Evolutionary conservation across 2,329 filamentous ascomycete species (phyloP), one percentile per base, ranked within the genome.

Genomic region (Sclerotinia minor): DNA sequence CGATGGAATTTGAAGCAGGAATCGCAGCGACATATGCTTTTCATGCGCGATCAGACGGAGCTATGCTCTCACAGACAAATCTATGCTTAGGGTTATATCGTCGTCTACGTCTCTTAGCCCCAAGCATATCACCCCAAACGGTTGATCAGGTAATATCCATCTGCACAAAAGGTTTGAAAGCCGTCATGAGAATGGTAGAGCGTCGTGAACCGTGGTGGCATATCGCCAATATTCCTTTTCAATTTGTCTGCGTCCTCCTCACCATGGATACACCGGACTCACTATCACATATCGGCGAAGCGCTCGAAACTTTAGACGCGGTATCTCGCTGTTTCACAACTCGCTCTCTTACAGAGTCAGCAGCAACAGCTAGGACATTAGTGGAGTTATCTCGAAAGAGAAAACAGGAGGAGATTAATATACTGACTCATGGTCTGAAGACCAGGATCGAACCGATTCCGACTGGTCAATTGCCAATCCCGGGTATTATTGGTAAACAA

Each of bases 141-240:
- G 45, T 66, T 7, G 15, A 59, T 41, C 64, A 60, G 32, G 64
- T 66, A 13, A 60, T 66, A 38, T 38, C 44, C 9, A 9, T 60
- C 15, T 32, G 64, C 17, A 13, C n/a, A 2, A 52, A 47, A 19
- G 71, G 70, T 38, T 57, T 73, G 15, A 68, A 71, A 50, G 71
- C 58, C 11, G 69, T 67, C 0, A 70, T 55, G 29, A 70, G 65
- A 41, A 68, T 75, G 29, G 58, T 50, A 9, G 68, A 17, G 5
- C 57, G 64, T 64, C 49, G 55, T 2, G 68, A 72, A 9, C 69
- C 69, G 13, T 75, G 72, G 73, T 75, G 72, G 72, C 71, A 71
- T 60, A 53, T 73, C 7, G 67, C 72, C 13, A 63, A 70, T 17
- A 69, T 67, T 1, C 71, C 72, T 7, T 73, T 73, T 35, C 72